Conservation (phyloP, 306 rosid species). For the Fragaria vesca region DNA sequence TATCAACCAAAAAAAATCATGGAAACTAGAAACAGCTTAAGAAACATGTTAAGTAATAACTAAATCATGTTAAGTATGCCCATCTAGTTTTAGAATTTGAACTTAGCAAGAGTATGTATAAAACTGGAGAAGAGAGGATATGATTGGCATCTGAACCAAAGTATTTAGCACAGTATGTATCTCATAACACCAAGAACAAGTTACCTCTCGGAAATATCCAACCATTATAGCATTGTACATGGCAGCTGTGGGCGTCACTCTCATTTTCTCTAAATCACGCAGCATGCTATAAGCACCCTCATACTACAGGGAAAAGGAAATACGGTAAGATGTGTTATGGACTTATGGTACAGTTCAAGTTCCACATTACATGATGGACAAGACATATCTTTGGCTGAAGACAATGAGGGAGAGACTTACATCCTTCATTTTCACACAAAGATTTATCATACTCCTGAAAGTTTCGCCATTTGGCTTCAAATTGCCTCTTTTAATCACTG, state of each 20-base stretch:
- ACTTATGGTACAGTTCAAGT: constrained; percentile 9
- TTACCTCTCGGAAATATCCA: constrained; percentile 91
- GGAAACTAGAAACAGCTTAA: constrained; percentile 11
- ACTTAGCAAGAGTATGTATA: not conserved
- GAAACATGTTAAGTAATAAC: constrained; percentile 8
- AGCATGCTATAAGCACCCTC: constrained; percentile 62
- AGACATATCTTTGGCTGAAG: constrained; percentile 16
- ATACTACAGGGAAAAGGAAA: constrained; percentile 51
- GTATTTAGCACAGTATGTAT: not conserved
- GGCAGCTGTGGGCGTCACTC: constrained; percentile 40
- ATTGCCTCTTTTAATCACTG: constrained; percentile 42
- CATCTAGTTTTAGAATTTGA: not conserved
- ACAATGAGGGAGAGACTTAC: constrained; percentile 41
- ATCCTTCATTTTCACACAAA: constrained; percentile 65
- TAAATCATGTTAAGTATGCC: not conserved
- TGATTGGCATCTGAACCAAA: not conserved
- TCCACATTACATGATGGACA: constrained; percentile 5
- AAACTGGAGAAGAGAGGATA: not conserved
- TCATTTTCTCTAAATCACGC: constrained; percentile 46
- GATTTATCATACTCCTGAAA: constrained; percentile 63
- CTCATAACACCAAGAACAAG: constrained; percentile 24
- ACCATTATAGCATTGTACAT: constrained; percentile 85
- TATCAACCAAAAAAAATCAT: constrained; percentile 7
- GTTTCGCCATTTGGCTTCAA: constrained; percentile 55
- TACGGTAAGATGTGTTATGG: not conserved